Conservation (phyloP, 768 basidiomycete species). For the Russula sp. region DNA sequence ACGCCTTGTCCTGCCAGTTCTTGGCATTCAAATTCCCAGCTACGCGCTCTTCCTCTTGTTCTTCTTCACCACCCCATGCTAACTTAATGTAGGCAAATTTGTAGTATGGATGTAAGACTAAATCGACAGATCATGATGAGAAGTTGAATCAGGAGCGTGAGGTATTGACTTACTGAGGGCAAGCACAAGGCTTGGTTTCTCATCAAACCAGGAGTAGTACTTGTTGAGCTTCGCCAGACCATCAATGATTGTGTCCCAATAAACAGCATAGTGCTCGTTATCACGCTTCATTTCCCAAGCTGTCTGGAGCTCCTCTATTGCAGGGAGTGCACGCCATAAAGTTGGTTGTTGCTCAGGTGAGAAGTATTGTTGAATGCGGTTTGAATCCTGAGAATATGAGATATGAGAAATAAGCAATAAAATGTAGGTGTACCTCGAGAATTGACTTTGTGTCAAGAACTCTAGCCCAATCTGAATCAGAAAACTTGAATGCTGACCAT, state of each 20-base stretch:
- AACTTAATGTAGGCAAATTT: too few species aligned
- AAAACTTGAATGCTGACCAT: neutral
- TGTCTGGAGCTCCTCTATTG: too few species aligned
- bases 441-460: neutral
- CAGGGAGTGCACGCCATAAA: conserved; percentile 14
- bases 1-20: too few species aligned
- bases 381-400: conserved; percentile 22
- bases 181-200: neutral
- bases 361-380: conserved; percentile 29
- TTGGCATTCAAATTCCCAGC: too few species aligned
- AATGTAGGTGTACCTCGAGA: too few species aligned
- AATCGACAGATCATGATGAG: too few species aligned
- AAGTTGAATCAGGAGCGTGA: too few species aligned
- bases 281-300: conserved; percentile 1
- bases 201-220: conserved; percentile 18
- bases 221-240: conserved; percentile 14
- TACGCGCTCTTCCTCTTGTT: too few species aligned
- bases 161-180: neutral
- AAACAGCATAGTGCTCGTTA: conserved; percentile 17
- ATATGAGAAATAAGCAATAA: too few species aligned
- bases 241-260: conserved; percentile 22
- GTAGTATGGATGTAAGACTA: too few species aligned
- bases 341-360: conserved; percentile 28
- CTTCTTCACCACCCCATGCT: too few species aligned
- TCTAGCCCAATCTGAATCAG: neutral